phyloP scores from a whole-genome alignment of 306 rosid genomes.

The Rosa chinensis region DNA sequence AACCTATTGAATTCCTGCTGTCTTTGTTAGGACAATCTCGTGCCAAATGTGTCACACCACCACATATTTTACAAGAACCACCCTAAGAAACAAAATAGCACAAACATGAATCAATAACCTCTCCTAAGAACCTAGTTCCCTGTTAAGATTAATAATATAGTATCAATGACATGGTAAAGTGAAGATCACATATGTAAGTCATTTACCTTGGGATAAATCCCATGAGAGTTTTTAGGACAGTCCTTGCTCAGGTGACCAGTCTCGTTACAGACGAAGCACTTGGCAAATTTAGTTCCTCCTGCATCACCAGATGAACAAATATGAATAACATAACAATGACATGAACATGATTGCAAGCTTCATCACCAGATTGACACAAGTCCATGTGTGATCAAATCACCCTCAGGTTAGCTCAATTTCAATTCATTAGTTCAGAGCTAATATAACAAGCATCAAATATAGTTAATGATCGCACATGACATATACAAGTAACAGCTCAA shows the following conservation, averaged over 20 bases:
- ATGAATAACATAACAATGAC: conserved; percentile 5
- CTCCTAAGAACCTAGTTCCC: neutral
- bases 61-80: conserved; percentile 91
- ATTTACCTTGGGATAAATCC: conserved; percentile 91
- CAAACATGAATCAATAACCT: conserved; percentile 13
- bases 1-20: conserved; percentile 30
- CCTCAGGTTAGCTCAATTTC: neutral
- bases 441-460: neutral
- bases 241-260: conserved; percentile 86
- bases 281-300: conserved; percentile 93
- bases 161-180: neutral
- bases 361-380: neutral
- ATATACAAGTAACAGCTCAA: neutral
- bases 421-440: neutral
- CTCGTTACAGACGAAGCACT: conserved; percentile 81
- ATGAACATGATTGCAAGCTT: neutral
- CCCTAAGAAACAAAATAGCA: conserved; percentile 49
- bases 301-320: conserved; percentile 32
- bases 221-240: conserved; percentile 84
- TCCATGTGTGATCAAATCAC: neutral
- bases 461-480: too few relatives aligned
- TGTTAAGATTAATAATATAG: neutral
- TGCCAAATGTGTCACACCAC: conserved; percentile 93
- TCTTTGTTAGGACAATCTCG: conserved; percentile 84
- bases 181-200: neutral